Percentiles rank a stretch among this genome's conserved stretches.
Conservation (phyloP, 192 early-diverging fungal species). For the Coemansia sp. region DNA sequence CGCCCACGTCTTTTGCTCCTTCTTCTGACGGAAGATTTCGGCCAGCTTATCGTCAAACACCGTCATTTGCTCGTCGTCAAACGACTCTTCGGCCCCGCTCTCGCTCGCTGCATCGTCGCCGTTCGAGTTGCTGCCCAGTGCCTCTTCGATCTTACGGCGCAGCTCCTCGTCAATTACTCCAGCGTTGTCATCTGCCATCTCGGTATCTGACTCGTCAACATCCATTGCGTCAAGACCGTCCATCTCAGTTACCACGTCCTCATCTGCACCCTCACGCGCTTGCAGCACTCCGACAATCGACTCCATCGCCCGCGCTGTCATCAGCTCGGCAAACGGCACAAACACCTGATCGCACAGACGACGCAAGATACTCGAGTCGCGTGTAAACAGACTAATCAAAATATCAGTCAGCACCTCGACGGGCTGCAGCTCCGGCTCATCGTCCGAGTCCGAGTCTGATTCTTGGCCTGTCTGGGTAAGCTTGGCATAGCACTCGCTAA, state of each 20-base stretch:
- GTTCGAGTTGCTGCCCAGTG: conserved; percentile 50
- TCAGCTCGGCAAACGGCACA: conserved; percentile 69
- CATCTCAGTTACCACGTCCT: conserved; percentile 55
- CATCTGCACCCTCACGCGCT: conserved; percentile 60
- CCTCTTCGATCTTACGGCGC: conserved; percentile 65
- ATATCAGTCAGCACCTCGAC: conserved; percentile 95
- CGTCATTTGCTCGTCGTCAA: conserved; percentile 84
- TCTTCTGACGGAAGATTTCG: conserved; percentile 86
- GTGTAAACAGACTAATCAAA: conserved; percentile 81
- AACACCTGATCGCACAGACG: conserved; percentile 80
- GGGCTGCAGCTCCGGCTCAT: conserved; percentile 66
- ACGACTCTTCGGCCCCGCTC: conserved; percentile 57
- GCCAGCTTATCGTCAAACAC: conserved; percentile 89
- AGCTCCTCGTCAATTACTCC: conserved; percentile 74
- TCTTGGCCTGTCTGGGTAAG: conserved; percentile 38
- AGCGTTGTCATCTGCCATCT: conserved; percentile 41
- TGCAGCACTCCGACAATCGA: conserved; percentile 69
- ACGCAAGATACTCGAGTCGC: conserved; percentile 72
- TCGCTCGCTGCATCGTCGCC: conserved; percentile 51
- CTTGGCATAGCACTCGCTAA: conserved; percentile 67
- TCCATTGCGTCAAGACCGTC: conserved; percentile 55
- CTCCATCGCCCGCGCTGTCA: conserved; percentile 75
- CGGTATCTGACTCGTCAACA: conserved; percentile 51
- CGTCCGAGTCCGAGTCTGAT: conserved; percentile 42
- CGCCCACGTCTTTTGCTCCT: conserved; percentile 72